Base-by-base conservation (phyloP, 139 green algal species). In the Closterium sp. region DNA sequence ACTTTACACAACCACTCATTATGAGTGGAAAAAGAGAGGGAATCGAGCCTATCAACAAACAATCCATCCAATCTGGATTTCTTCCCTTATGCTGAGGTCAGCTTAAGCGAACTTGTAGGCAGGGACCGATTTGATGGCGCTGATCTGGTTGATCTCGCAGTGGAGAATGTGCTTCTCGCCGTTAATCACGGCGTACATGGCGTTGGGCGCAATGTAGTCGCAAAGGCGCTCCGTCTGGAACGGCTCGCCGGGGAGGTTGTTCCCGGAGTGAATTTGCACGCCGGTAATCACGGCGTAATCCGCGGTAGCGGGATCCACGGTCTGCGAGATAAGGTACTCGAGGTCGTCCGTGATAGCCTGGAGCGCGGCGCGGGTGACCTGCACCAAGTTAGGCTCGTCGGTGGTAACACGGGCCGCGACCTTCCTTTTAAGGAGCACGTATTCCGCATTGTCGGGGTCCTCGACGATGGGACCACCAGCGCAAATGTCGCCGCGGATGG, bases 201-300 rank as follows among this genome's bases (percentile, higher is more conserved):
- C n/a, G n/a, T n/a, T n/a, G n/a, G n/a, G n/a, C n/a, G n/a, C n/a
- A n/a, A n/a, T n/a, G n/a, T n/a, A n/a, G n/a, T n/a, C n/a, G n/a
- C n/a, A n/a, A n/a, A n/a, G n/a, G n/a, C n/a, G n/a, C n/a, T n/a
- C n/a, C n/a, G n/a, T n/a, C n/a, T n/a, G 50, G 50, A 70, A 70
- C 17, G 50, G 50, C 50, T 70, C 50, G 50, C 50, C 50, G 3
- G 50, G 50, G 50, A 70, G 50, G 50, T 70, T 70, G 84, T 87
- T 87, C 0, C 84, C 84, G 1, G 84, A 87, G 84, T 87, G 84
- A 22, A 87, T 87, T 9, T 87, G 84, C 84, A 87, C 84, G 84
- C 84, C 84, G 28, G 84, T 87, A 30, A 87, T 87, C n/a, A 87
- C 84, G 27, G 84, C 84, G 28, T 87, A 87, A 30, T 87, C 84